A percentile compares a stretch with the other conserved stretches of the same genome.
These are phyloP conservation scores for Ochetophila trinervis DNA, from an alignment of 306 rosid species.

Conservation along the genomic window DNA sequence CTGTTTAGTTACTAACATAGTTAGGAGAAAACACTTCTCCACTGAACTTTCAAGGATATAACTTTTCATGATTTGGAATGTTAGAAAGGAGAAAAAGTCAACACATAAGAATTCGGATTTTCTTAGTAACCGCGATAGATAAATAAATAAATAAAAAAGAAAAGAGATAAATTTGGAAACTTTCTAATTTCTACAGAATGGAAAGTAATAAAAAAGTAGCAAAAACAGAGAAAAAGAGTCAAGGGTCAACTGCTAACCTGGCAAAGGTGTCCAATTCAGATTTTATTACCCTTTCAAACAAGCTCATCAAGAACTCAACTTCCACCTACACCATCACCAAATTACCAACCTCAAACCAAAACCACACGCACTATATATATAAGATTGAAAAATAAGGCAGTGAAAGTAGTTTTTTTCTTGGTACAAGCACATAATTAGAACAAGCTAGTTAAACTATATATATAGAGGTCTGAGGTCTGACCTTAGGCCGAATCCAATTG, in stretches of 20 bases:
- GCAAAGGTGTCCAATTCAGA: constrained; percentile 35
- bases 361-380: background rate
- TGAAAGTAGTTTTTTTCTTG: background rate
- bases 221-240: background rate
- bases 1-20: too few relatives aligned
- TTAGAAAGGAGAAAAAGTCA: too few relatives aligned
- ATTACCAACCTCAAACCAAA: constrained; percentile 18
- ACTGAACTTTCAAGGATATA: too few relatives aligned
- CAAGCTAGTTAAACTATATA: too few relatives aligned
- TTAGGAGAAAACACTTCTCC: too few relatives aligned
- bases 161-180: too few relatives aligned
- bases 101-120: too few relatives aligned
- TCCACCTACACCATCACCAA: constrained; percentile 49
- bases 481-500: constrained; percentile 72
- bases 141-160: too few relatives aligned
- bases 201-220: background rate
- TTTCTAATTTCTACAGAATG: background rate
- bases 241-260: constrained; percentile 27
- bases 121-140: too few relatives aligned
- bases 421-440: too few relatives aligned
- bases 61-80: too few relatives aligned
- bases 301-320: constrained; percentile 55
- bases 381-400: background rate
- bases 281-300: constrained; percentile 45
- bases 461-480: constrained; percentile 16